Evolutionary conservation across 768 basidiomycete species (phyloP), one percentile per base, ranked within the genome.

Genomic region (Wakefieldia striispora): DNA sequence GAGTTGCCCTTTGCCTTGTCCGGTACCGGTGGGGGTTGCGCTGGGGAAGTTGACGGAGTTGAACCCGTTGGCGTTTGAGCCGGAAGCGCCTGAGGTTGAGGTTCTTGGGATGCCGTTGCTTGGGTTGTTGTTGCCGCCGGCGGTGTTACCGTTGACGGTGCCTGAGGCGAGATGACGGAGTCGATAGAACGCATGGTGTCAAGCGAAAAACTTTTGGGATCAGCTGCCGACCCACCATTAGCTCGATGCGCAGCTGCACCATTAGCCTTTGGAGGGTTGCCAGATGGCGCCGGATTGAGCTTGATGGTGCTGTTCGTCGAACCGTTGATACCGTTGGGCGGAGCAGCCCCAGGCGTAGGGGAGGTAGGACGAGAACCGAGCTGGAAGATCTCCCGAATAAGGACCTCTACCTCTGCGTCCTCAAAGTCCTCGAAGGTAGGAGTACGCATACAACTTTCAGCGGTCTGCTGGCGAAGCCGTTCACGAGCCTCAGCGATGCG

Each of bases 401-500:
- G 50, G 4, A 44, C 13, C 14, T 68, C 66, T 1, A 68, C 56
- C 5, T 69, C 56, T 0, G 11, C 27, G 3, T 68, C 66, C 41
- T 68, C 66, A 19, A 68, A 68, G 50, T 68, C 66, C 13, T 68
- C 58, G 6, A 62, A 68, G 1, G 66, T 64, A n/a, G 66, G 66
- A 6, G 51, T 51, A 9, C 66, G 68, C 23, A 70, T 46, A 4
- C 66, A 66, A 21, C 53, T 68, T 31, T 68, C 66, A 2, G 68
- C 66, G 9, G 63, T 59, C 14, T 54, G 56, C 33, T 57, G 49
- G 34, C 78, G 71, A 4, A 78, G 61, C 11, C 68, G 59, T 50
- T 77, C 76, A 17, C 74, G 69, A 2, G 72, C 71, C 23, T 62
- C 64, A 24, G 71, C 73, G 31, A 76, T 49, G 13, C 67, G 69